phyloP scores from a whole-genome alignment of 768 basidiomycete species.

The Pulveroboletus ravenelii region DNA sequence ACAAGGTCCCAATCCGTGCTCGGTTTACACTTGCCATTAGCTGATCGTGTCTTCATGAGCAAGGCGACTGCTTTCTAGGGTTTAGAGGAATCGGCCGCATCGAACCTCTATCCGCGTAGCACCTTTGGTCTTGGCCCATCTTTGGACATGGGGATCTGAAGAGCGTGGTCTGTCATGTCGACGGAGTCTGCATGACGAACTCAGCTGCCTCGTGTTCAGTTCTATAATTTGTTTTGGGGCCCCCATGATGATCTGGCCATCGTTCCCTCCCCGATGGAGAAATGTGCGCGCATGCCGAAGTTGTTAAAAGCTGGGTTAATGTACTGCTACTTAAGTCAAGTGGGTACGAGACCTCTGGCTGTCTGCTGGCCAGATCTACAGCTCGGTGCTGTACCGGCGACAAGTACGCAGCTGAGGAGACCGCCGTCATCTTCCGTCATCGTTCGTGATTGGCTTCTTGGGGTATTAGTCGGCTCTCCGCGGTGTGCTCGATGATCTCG shows the following conservation, averaged over 20 bases:
- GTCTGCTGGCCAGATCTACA: conserved; percentile 2
- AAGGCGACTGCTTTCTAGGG: conserved; percentile 11
- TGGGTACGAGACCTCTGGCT: not conserved
- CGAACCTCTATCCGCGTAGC: conserved; percentile 12
- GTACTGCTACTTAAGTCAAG: not conserved
- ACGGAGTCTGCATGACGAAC: too few species aligned
- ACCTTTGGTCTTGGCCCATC: conserved; percentile 8
- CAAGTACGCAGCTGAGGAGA: not conserved
- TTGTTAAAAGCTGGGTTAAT: conserved; percentile 1
- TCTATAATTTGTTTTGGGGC: not conserved
- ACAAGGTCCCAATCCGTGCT: conserved; percentile 15
- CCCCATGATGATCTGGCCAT: too few species aligned
- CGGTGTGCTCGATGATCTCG: conserved; percentile 6
- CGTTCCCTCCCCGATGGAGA: not conserved
- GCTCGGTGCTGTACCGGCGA: conserved; percentile 1
- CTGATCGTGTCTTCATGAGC: conserved; percentile 3
- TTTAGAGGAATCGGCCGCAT: not conserved
- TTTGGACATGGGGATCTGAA: conserved; percentile 7
- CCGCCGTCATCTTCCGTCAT: conserved; percentile 11
- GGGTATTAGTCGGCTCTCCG: conserved; percentile 22
- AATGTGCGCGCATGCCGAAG: conserved; percentile 1
- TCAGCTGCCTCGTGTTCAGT: conserved; percentile 15
- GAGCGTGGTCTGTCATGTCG: too few species aligned
- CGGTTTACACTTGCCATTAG: conserved; percentile 11
- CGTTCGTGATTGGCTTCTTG: conserved; percentile 11